Percentiles rank a stretch among this genome's conserved stretches.
Evolutionary conservation across 768 basidiomycete species (phyloP).

Genomic region (Hirschioporus abietinus): DNA sequence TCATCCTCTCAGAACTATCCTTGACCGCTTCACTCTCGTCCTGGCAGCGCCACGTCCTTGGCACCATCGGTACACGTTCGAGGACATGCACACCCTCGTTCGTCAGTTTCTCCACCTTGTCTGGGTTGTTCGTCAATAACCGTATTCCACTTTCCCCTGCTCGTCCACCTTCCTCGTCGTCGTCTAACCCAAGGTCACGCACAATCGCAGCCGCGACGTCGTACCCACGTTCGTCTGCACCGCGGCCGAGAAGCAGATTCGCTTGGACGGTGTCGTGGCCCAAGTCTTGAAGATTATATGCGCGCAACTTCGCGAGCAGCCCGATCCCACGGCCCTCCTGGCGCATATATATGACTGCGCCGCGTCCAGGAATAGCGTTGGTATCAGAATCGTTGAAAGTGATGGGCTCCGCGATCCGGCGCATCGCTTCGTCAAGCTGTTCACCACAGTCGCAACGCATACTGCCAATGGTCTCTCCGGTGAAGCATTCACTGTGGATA

Average conservation of each 20-base stretch:
- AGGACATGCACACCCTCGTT: slow-evolving; percentile 74
- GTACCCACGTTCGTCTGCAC: slow-evolving; percentile 91
- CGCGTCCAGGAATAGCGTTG: slow-evolving; percentile 67
- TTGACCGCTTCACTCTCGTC: slow-evolving; percentile 11
- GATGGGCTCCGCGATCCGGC: slow-evolving; percentile 75
- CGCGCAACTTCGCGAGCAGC: slow-evolving; percentile 88
- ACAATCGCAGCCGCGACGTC: slow-evolving; percentile 88
- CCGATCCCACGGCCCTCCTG: slow-evolving; percentile 99
- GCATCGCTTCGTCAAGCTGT: slow-evolving; percentile 96
- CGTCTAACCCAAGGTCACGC: slow-evolving; percentile 76
- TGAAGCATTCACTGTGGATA: slow-evolving; percentile 98
- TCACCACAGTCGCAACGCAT: slow-evolving; percentile 99
- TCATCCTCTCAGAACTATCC: background rate
- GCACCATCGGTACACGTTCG: slow-evolving; percentile 93
- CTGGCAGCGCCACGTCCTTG: slow-evolving; percentile 70
- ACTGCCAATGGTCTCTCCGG: slow-evolving; percentile 95
- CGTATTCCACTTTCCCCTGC: slow-evolving; percentile 51
- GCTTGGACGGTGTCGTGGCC: slow-evolving; percentile 99
- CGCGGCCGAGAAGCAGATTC: slow-evolving; percentile 91
- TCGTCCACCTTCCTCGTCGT: slow-evolving; percentile 33
- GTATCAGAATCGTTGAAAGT: slow-evolving; percentile 30
- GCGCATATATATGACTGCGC: slow-evolving; percentile 90
- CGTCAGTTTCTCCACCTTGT: slow-evolving; percentile 86
- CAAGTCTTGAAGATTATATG: slow-evolving; percentile 96
- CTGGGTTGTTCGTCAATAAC: slow-evolving; percentile 95